Conservation (phyloP, 2,329 filamentous ascomycete species). For the Colletotrichum trifolii region DNA sequence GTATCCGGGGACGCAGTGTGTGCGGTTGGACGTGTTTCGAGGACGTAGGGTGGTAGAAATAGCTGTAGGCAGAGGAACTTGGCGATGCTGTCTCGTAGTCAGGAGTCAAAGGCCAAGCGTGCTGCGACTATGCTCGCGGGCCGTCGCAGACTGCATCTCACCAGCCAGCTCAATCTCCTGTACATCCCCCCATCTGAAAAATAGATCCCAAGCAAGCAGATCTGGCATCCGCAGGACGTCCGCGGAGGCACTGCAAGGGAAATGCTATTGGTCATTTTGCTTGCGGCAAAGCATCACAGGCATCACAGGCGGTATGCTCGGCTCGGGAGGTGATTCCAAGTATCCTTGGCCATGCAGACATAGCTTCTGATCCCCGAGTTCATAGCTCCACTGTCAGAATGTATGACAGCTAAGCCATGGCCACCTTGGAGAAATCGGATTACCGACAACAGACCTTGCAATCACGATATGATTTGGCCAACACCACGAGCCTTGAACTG, state of each 20-base stretch:
- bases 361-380: not conserved
- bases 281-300: not conserved
- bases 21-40: conserved; percentile 5
- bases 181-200: not conserved
- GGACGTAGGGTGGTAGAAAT: not conserved
- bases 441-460: not conserved
- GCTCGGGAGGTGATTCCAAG: not conserved
- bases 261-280: too few species aligned
- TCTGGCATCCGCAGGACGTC: not conserved
- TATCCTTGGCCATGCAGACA: not conserved
- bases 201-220: too few species aligned
- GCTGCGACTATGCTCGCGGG: not conserved
- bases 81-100: not conserved
- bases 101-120: not conserved
- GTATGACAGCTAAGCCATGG: not conserved
- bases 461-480: conserved; percentile 2
- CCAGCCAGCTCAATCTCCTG: conserved; percentile 7
- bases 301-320: not conserved
- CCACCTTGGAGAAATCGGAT: not conserved
- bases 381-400: not conserved
- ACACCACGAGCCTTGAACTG: not conserved
- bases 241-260: not conserved
- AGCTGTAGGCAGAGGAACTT: not conserved
- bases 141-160: not conserved
- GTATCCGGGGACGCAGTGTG: conserved; percentile 16